Evolutionary conservation across 2,329 filamentous ascomycete species (phyloP), one percentile per base, ranked within the genome.

Genomic region (Talaromyces rugulosus): DNA sequence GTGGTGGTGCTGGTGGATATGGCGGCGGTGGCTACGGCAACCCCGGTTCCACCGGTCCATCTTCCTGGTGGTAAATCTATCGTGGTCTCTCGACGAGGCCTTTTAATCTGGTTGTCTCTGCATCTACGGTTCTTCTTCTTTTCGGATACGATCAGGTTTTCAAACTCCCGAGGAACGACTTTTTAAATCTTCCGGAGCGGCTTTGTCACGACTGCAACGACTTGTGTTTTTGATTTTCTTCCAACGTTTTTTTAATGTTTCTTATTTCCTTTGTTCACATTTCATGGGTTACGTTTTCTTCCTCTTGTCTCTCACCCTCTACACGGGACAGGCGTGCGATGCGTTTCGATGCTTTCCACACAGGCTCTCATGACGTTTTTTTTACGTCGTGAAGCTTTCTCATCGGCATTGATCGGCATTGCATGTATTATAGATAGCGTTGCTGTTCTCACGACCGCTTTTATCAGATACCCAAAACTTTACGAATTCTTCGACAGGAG

Each of bases 401-500:
- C n/a, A 27, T 18, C 44, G 23, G 44, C 44, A 47, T 47, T 70
- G 69, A 69, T 72, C 70, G 69, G 72, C 71, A 72, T 75, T 77
- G 75, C 75, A 77, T 78, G 75, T 75, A 79, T 78, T 75, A 81
- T 81, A 82, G 79, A 82, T 75, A 79, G 80, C 79, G 79, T 80
- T 81, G 76, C 74, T 72, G 76, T 77, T 76, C 71, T 75, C 75
- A 74, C 75, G 72, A 53, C 59, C 60, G 59, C 62, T 64, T 64
- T 78, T 77, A 71, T 74, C 77, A 78, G 77, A 80, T 80, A 80
- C 78, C 77, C 77, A 71, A 71, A 69, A 69, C 73, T 78, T 72
- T 73, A 79, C 75, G 74, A 75, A 71, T 73, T 75, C 67, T 70
- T 66, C 67, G 61, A 55, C 67, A 65, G 72, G 73, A 72, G 71